Percentiles rank a stretch among this genome's conserved stretches.
These are phyloP conservation scores for Eucalyptus virginea DNA, from an alignment of 345 rosid genomes.

Conservation along the genomic window DNA sequence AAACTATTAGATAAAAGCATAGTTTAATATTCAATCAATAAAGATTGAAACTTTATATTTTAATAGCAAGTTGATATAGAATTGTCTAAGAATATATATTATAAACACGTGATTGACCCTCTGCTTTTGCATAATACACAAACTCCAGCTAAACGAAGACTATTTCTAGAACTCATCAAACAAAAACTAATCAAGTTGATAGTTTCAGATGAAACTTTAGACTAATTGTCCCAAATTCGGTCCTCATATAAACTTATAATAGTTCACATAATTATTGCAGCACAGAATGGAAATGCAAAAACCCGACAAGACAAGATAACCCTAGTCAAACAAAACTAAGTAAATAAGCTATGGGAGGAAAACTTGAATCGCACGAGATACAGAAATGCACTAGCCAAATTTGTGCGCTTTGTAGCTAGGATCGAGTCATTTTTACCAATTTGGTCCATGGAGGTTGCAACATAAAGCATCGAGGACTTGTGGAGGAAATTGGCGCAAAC, in stretches of 20 bases:
- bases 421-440: background rate
- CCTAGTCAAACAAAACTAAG: background rate
- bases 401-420: background rate
- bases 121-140: background rate
- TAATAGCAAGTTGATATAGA: background rate
- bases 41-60: background rate
- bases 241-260: background rate
- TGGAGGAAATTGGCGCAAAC: background rate
- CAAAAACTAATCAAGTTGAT: background rate
- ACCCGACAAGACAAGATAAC: background rate
- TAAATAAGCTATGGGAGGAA: background rate
- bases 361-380: background rate
- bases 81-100: background rate
- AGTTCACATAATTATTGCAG: background rate
- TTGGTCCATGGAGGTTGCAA: background rate
- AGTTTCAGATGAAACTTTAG: background rate
- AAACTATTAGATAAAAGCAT: too few relatives aligned
- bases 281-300: background rate
- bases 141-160: background rate
- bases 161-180: background rate
- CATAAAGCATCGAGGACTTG: background rate
- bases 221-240: background rate
- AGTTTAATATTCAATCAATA: too few relatives aligned
- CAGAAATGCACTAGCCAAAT: background rate
- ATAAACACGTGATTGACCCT: background rate